Conservation (phyloP, 163 green algal species). For the Dunaliella salina region DNA sequence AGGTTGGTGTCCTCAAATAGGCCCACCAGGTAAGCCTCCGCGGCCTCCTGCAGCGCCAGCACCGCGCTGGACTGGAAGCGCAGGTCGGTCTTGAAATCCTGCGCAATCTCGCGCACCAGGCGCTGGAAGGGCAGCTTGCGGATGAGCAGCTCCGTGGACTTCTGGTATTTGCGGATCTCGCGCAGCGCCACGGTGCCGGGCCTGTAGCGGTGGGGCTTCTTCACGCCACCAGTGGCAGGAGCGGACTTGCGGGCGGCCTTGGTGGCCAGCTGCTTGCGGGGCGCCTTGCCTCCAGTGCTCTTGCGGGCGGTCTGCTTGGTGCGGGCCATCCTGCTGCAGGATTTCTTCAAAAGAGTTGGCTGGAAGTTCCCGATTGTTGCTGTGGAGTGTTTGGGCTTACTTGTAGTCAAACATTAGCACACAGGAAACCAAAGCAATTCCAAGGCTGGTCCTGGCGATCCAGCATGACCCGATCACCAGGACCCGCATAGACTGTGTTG, state of each 20-base stretch:
- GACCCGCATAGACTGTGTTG: too few relatives aligned
- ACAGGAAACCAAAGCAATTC: too few relatives aligned
- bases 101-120: slow-evolving; percentile 90
- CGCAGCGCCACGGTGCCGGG: slow-evolving; percentile 82
- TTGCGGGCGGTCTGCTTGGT: slow-evolving; percentile 87
- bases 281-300: slow-evolving; percentile 84
- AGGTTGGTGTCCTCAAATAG: slow-evolving; percentile 66
- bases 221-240: slow-evolving; percentile 68
- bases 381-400: too few relatives aligned
- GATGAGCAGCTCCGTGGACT: slow-evolving; percentile 96
- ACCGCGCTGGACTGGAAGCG: slow-evolving; percentile 77
- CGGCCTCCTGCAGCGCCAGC: slow-evolving; percentile 78
- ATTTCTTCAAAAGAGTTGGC: too few relatives aligned
- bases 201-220: slow-evolving; percentile 87
- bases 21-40: slow-evolving; percentile 68
- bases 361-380: too few relatives aligned
- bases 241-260: slow-evolving; percentile 80
- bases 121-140: slow-evolving; percentile 96
- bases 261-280: slow-evolving; percentile 86
- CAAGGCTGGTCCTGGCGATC: too few relatives aligned
- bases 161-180: slow-evolving; percentile 97
- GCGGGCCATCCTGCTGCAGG: too few relatives aligned
- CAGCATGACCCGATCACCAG: too few relatives aligned
- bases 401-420: too few relatives aligned
- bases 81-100: slow-evolving; percentile 96